Evolutionary conservation across 2,329 filamentous ascomycete genomes (phyloP), one percentile per base, ranked within the genome.

Genomic region (Arthrobotrys entomopaga): DNA sequence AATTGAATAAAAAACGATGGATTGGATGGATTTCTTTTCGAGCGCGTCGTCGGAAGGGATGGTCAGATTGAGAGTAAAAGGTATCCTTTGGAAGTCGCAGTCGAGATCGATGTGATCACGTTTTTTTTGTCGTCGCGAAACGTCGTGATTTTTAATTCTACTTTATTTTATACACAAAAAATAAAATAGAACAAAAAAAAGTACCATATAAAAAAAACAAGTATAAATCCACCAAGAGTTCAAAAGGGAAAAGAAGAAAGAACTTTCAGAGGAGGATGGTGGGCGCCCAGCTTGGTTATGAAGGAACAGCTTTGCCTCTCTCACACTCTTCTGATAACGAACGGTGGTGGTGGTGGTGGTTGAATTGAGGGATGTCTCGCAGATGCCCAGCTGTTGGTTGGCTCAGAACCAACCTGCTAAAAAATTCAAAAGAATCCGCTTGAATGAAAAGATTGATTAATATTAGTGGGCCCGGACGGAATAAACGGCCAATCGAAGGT

Each of bases 271-370:
- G 24, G 29, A 71, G 40, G 42, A 63, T 49, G 69, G 69, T 61
- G 70, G 70, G 70, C 58, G 58, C 52, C 29, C 29, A 58, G 70
- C 56, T 67, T 57, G 63, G 67, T 74, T 74, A 56, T 74, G 70
- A 64, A 66, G 22, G 57, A 26, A 61, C 50, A 40, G 38, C 53
- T 42, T 26, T 43, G 29, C 40, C 22, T 29, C 22, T 53, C 24
- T 53, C 2, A n/a, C n/a, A n/a, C n/a, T n/a, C 49, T 10, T 43
- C 16, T 34, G 29, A 34, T 19, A 46, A 15, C 34, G 29, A 10
- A 22, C 11, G 59, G 7, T 13, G 20, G 15, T 38, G 24, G 13
- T 34, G 20, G 26, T 50, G 20, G 3, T 24, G 59, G 34, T 20
- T 22, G 48, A 24, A 54, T 34, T 5, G 52, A n/a, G 29, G 29